Conservation (phyloP, 2,329 filamentous ascomycete genomes). For the Phyllosticta citriasiana region DNA sequence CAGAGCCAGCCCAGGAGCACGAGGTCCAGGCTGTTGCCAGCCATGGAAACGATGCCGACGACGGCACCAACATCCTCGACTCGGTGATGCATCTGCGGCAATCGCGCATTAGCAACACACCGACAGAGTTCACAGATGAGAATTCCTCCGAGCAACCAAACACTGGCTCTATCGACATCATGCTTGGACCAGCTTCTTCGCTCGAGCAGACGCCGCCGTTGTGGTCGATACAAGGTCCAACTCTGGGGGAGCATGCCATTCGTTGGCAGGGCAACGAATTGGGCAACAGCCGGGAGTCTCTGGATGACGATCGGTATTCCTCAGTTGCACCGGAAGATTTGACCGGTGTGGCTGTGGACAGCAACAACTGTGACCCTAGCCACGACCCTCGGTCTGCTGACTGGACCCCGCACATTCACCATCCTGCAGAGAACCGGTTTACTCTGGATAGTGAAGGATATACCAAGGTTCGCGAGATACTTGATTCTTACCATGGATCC, state of each 20-base stretch:
- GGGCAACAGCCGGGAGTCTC: constrained; percentile 5
- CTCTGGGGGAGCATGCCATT: neutral
- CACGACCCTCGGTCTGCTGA: constrained; percentile 16
- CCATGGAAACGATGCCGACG: neutral
- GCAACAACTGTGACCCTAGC: constrained; percentile 12
- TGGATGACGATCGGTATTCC: constrained; percentile 23
- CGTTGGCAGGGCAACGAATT: constrained; percentile 8
- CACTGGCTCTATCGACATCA: constrained; percentile 46
- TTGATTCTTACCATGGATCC: constrained; percentile 32
- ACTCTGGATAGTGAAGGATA: constrained; percentile 32
- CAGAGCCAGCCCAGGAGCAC: neutral
- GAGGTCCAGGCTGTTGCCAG: neutral
- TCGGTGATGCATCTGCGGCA: constrained; percentile 41
- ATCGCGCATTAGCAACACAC: neutral
- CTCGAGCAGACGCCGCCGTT: constrained; percentile 9
- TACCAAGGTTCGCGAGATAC: constrained; percentile 30
- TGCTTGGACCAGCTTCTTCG: constrained; percentile 38
- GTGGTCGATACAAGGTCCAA: constrained; percentile 4
- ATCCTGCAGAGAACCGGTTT: constrained; percentile 13
- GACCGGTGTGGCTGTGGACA: constrained; percentile 23
- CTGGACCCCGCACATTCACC: constrained; percentile 17
- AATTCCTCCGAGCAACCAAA: constrained; percentile 21
- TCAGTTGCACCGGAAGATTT: constrained; percentile 29
- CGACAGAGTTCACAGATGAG: neutral
- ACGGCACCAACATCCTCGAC: constrained; percentile 24